phyloP scores from a whole-genome alignment of 768 basidiomycete species.

The Collybia sordida region DNA sequence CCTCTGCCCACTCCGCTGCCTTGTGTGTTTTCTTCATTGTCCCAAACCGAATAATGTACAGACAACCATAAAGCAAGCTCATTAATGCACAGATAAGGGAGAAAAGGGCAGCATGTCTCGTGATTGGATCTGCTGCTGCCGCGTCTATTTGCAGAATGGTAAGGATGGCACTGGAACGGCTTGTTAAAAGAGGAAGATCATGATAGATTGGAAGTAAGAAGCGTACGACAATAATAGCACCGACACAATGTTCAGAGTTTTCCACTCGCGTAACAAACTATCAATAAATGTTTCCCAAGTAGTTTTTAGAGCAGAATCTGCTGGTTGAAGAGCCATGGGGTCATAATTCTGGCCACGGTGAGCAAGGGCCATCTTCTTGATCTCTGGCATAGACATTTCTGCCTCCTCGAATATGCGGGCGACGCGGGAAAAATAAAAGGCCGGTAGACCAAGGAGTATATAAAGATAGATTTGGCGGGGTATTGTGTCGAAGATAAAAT shows the following conservation, averaged over 20 bases:
- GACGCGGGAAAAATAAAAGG: conserved; percentile 67
- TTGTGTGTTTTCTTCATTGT: conserved; percentile 73
- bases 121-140: conserved; percentile 60
- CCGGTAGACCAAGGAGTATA: conserved; percentile 55
- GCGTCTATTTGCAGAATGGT: conserved; percentile 60
- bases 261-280: conserved; percentile 69
- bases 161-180: conserved; percentile 56
- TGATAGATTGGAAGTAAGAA: background rate
- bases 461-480: conserved; percentile 32
- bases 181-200: conserved; percentile 1
- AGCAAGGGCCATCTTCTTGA: conserved; percentile 36
- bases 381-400: conserved; percentile 56
- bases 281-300: conserved; percentile 77
- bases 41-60: conserved; percentile 71
- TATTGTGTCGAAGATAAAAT: conserved; percentile 23
- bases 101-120: conserved; percentile 58
- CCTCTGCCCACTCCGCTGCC: conserved; percentile 73
- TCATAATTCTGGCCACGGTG: conserved; percentile 10
- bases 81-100: conserved; percentile 69
- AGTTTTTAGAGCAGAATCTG: conserved; percentile 14
- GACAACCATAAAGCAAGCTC: conserved; percentile 71
- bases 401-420: conserved; percentile 64
- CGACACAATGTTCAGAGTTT: conserved; percentile 72
- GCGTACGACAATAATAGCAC: conserved; percentile 54
- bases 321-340: conserved; percentile 1